phyloP scores from a whole-genome alignment of 2,329 filamentous ascomycete genomes.

The Aspergillaceae sp. region DNA sequence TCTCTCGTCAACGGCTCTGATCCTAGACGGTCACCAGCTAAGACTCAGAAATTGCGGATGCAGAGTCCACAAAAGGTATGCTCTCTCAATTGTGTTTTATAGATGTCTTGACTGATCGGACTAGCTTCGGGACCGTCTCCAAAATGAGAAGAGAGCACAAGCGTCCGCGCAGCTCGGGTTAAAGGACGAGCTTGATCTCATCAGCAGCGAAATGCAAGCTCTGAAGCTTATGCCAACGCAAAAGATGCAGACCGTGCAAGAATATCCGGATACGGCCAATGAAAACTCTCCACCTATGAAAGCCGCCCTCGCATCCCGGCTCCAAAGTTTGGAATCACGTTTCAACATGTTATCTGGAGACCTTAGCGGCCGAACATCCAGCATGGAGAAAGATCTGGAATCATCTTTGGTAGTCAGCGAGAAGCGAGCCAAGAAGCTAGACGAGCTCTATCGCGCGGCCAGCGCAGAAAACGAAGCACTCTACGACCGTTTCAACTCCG shows the following conservation, averaged over 20 bases:
- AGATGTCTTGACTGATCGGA: conserved; percentile 3
- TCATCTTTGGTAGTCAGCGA: conserved; percentile 65
- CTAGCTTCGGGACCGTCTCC: conserved; percentile 66
- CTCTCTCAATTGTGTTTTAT: not conserved
- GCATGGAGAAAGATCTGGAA: conserved; percentile 63
- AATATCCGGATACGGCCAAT: conserved; percentile 23
- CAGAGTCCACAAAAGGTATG: conserved; percentile 53
- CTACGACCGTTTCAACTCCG: conserved; percentile 87
- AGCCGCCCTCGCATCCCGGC: conserved; percentile 36
- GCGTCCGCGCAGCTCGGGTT: conserved; percentile 61
- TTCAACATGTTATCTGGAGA: conserved; percentile 54
- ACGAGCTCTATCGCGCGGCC: conserved; percentile 79
- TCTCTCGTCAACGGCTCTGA: conserved; percentile 24
- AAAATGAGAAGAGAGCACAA: conserved; percentile 68
- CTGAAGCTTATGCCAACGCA: conserved; percentile 26
- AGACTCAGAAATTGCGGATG: conserved; percentile 60
- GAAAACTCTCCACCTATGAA: conserved; percentile 15
- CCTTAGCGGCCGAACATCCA: conserved; percentile 52
- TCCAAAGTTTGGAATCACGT: conserved; percentile 59
- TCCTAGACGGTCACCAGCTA: conserved; percentile 26
- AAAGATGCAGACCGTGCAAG: conserved; percentile 10
- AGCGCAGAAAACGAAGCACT: conserved; percentile 87
- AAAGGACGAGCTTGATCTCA: conserved; percentile 67
- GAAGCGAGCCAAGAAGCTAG: conserved; percentile 68
- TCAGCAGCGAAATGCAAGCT: conserved; percentile 66